Percentiles rank a stretch among this genome's conserved stretches.
These are phyloP conservation scores for Tetrahymena thermophila DNA, from an alignment of 73 alveolate genomes.

Conservation along the genomic window DNA sequence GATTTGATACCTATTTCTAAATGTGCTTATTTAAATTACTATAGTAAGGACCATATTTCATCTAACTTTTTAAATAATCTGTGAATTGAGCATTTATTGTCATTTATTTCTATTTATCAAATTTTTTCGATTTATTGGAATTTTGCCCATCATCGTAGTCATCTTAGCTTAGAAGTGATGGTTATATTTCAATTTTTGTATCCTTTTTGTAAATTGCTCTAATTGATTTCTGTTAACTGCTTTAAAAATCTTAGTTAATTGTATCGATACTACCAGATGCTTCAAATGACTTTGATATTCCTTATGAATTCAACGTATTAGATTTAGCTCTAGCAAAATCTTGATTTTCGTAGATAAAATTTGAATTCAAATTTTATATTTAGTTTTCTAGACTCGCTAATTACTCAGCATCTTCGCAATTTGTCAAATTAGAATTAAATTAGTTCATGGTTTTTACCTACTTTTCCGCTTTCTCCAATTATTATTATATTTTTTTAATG, in stretches of 20 bases:
- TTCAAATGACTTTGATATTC: background rate
- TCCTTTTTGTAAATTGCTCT: background rate
- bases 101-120: background rate
- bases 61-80: background rate
- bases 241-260: too few species aligned
- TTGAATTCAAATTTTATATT: too few species aligned
- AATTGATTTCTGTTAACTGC: background rate
- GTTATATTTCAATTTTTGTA: background rate
- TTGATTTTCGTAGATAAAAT: background rate
- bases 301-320: background rate
- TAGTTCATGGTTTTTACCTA: too few species aligned
- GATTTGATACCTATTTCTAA: background rate
- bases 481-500: too few species aligned
- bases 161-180: background rate
- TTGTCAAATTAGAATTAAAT: background rate
- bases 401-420: background rate
- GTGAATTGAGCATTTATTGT: background rate
- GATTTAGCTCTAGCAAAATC: background rate
- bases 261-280: background rate
- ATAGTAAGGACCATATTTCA: background rate
- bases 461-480: background rate
- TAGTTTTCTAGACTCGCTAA: background rate
- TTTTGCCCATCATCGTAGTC: background rate
- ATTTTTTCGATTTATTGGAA: background rate
- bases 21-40: too few species aligned